These are phyloP conservation scores for Erysiphe neolycopersici DNA, from an alignment of 2,329 filamentous ascomycete genomes.

Conservation along the genomic window DNA sequence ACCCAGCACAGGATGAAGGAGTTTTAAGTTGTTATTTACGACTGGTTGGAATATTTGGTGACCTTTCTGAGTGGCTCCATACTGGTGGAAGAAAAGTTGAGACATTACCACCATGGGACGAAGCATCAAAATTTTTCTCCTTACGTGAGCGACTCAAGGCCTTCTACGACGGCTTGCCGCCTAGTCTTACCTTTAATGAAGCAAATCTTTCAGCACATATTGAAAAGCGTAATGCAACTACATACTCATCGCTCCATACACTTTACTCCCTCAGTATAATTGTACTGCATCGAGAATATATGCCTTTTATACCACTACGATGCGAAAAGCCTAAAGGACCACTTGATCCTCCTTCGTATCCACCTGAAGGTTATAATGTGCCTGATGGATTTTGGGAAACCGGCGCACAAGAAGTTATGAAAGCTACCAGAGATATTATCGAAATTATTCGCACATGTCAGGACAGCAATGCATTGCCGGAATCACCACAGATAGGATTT, in stretches of 20 bases:
- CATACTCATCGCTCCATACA: slow-evolving; percentile 40
- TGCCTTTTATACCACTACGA: slow-evolving; percentile 35
- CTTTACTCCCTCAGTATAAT: slow-evolving; percentile 38
- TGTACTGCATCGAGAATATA: slow-evolving; percentile 40
- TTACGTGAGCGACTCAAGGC: slow-evolving; percentile 23
- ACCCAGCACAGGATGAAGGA: slow-evolving; percentile 7
- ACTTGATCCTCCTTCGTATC: slow-evolving; percentile 29
- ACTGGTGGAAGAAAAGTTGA: slow-evolving; percentile 24
- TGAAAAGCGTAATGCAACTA: slow-evolving; percentile 31
- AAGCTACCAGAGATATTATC: slow-evolving; percentile 33
- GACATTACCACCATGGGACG: slow-evolving; percentile 29
- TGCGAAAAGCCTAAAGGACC: slow-evolving; percentile 24
- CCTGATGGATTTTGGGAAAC: slow-evolving; percentile 33
- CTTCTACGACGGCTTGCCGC: slow-evolving; percentile 27
- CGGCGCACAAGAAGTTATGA: slow-evolving; percentile 34
- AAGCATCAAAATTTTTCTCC: slow-evolving; percentile 24
- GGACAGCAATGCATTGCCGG: slow-evolving; percentile 27
- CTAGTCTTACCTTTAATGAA: slow-evolving; percentile 25
- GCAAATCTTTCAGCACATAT: slow-evolving; percentile 40
- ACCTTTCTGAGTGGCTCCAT: slow-evolving; percentile 29
- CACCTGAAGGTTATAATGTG: slow-evolving; percentile 18
- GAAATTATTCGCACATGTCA: slow-evolving; percentile 36
- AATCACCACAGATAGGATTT: slow-evolving; percentile 41
- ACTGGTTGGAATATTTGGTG: slow-evolving; percentile 31
- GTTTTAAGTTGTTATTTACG: slow-evolving; percentile 23